These are phyloP conservation scores for Sonneratia alba DNA, from an alignment of 345 rosid species.

Conservation along the genomic window DNA sequence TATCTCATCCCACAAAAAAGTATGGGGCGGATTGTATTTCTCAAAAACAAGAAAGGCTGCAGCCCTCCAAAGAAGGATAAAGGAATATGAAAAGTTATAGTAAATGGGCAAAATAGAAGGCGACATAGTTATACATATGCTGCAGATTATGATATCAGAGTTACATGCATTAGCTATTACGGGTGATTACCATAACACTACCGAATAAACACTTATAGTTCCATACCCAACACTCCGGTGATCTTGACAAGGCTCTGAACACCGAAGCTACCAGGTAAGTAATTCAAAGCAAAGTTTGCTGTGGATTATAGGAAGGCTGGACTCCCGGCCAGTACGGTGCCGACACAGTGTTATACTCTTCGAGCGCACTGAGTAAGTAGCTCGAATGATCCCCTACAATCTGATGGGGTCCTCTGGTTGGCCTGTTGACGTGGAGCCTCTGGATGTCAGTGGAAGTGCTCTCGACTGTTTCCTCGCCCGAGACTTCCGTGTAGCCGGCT, in stretches of 20 bases:
- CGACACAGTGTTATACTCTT: slow-evolving; percentile 24
- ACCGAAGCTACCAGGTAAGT: no score
- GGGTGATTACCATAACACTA: no score
- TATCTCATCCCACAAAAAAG: no score
- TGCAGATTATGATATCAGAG: no score
- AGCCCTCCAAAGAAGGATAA: no score
- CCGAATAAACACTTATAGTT: no score
- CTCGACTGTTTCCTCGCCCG: slow-evolving; percentile 57
- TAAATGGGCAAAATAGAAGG: neutral
- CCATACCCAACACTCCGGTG: no score
- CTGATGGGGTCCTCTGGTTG: slow-evolving; percentile 3
- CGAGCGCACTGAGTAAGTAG: slow-evolving; percentile 11
- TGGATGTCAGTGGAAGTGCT: slow-evolving; percentile 32
- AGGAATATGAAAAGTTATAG: no score
- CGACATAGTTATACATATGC: neutral
- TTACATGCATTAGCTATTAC: no score
- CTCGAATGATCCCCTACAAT: neutral
- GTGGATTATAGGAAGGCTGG: slow-evolving; percentile 7
- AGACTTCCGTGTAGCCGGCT: slow-evolving; percentile 33
- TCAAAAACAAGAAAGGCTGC: no score
- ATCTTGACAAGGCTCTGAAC: no score
- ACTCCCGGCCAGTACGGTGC: slow-evolving; percentile 12
- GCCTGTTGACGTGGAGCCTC: slow-evolving; percentile 14
- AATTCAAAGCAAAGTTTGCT: neutral
- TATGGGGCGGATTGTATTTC: no score